A percentile compares a stretch with the other conserved stretches of the same genome.
phyloP scores from a whole-genome alignment of 2,329 filamentous ascomycete genomes.

The Beauveria pseudobassiana region DNA sequence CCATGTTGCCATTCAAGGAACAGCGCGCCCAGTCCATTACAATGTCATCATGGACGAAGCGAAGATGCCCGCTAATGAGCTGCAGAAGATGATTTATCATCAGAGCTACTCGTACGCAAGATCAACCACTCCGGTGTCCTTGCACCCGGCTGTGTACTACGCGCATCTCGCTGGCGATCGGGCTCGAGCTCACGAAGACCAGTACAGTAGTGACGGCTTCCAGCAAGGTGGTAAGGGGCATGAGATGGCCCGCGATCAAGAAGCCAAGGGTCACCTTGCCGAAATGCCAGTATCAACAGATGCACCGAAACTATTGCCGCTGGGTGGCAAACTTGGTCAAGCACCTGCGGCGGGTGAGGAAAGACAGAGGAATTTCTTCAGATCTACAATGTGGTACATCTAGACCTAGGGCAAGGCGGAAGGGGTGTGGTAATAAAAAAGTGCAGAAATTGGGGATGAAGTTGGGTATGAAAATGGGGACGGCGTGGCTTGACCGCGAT shows the following conservation, averaged over 20 bases:
- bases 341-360: conserved; percentile 22
- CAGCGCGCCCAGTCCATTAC: conserved; percentile 86
- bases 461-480: neutral
- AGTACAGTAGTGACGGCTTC: conserved; percentile 37
- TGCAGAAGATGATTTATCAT: conserved; percentile 88
- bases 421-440: conserved; percentile 2
- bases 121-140: conserved; percentile 84
- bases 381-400: conserved; percentile 38
- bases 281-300: conserved; percentile 19
- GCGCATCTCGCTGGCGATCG: conserved; percentile 82
- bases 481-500: neutral
- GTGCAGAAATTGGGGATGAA: neutral
- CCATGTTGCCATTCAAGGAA: conserved; percentile 79
- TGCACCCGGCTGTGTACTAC: conserved; percentile 90
- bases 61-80: conserved; percentile 53
- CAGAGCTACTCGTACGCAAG: conserved; percentile 91
- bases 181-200: conserved; percentile 64
- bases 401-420: conserved; percentile 14
- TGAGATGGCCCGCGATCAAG: conserved; percentile 29
- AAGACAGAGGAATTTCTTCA: conserved; percentile 28
- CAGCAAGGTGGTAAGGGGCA: conserved; percentile 36
- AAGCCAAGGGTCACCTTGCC: conserved; percentile 30
- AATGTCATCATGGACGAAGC: conserved; percentile 82
- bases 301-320: conserved; percentile 23
- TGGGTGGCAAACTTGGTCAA: conserved; percentile 22